These are phyloP conservation scores for Aleurites moluccanus DNA, from an alignment of 441 rosid genomes.

Conservation along the genomic window DNA sequence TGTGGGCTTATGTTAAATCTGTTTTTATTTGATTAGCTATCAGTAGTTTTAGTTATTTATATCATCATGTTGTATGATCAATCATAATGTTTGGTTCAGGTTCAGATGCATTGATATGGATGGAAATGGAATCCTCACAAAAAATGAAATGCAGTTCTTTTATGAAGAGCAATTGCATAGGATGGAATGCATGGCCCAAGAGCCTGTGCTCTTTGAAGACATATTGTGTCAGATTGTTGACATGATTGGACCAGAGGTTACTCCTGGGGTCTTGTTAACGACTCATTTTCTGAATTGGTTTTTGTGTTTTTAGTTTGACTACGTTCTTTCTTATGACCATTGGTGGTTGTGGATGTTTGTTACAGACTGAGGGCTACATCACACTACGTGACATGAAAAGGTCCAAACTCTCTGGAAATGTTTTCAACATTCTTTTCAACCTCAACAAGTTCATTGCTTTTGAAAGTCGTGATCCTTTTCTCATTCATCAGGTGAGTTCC, in stretches of 20 bases:
- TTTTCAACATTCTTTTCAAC: conserved; percentile 90
- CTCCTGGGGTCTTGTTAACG: conserved; percentile 6
- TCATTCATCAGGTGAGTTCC: conserved; percentile 77
- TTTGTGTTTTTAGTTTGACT: background rate
- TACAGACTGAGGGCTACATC: conserved; percentile 63
- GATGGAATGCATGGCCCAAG: conserved; percentile 98
- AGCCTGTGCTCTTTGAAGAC: conserved; percentile 92
- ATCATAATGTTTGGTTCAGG: conserved; percentile 38
- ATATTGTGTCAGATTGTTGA: conserved; percentile 88
- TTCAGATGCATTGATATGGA: conserved; percentile 94
- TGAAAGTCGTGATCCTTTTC: conserved; percentile 90
- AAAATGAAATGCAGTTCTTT: conserved; percentile 88
- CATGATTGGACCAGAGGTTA: conserved; percentile 84
- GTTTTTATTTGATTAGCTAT: background rate
- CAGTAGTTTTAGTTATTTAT: conserved; percentile 14
- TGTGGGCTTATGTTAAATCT: background rate
- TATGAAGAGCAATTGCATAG: conserved; percentile 97
- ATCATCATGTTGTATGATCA: background rate
- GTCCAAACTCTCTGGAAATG: conserved; percentile 78
- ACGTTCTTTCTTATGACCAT: background rate
- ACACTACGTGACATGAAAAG: conserved; percentile 67
- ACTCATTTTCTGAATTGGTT: background rate
- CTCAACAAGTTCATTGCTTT: conserved; percentile 94
- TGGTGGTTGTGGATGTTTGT: background rate
- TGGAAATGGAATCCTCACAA: conserved; percentile 76